Evolutionary conservation across 2,329 filamentous ascomycete species (phyloP), one percentile per base, ranked within the genome.

Genomic region (Fusarium pseudograminearum): DNA sequence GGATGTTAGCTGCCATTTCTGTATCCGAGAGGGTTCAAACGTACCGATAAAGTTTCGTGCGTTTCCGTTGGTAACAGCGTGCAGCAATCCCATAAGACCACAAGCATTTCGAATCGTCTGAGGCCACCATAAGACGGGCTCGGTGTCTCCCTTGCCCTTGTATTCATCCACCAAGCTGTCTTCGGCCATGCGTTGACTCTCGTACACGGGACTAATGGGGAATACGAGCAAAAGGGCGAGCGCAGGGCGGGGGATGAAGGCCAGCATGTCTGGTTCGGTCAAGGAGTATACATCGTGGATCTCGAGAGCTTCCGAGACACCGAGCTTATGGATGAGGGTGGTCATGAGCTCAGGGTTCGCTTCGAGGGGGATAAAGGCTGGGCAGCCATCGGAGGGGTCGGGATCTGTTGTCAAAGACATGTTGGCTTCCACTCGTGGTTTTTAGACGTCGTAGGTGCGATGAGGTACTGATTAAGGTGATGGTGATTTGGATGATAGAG

Each of bases 71-170:
- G 86, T 86, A 0, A 93, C 88, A 20, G 91, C 92, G 78, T 98
- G 96, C 46, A 98, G 79, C 30, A 98, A 81, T 0, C 92, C 96
- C 83, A 98, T 97, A 45, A 97, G 82, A 0, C 95, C 95, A 79
- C 95, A 98, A 1, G 95, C 93, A 78, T 98, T 97, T 65, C 92
- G 88, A 74, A 98, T 98, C 0, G 94, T 98, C 83, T 98, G 95
- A 73, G 89, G 92, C 85, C 94, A 98, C 96, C 95, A 99, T 10
- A 97, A 76, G 0, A 98, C 93, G 7, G 93, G 90, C 76, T 98
- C 93, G 0, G 75, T 76, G 1, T 86, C 81, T 2, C 94, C 94
- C 20, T 83, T 85, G 44, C 91, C 91, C 1, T 79, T 77, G 82
- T 97, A 97, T 40, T 89, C 87, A 4, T 82, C 71, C 42, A 83